A percentile compares a stretch with the other conserved stretches of the same genome.
These are phyloP conservation scores for Beauveria medogensis DNA, from an alignment of 2,329 filamentous ascomycete species.

Conservation along the genomic window DNA sequence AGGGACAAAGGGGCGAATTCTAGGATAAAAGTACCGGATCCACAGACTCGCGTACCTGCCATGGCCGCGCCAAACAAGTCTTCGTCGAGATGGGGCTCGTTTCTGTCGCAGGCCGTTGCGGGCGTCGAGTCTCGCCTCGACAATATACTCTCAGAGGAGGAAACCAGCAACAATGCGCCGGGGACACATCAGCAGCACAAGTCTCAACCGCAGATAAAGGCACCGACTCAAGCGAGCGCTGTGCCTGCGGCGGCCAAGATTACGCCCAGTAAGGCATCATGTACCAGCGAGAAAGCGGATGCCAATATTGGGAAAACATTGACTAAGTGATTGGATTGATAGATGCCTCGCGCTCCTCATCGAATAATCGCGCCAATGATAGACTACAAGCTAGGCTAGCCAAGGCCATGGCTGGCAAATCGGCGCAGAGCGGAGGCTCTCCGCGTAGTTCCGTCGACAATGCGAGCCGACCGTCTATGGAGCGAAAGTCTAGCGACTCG, in stretches of 20 bases:
- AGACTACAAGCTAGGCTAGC: slow-evolving; percentile 84
- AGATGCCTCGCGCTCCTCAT: slow-evolving; percentile 56
- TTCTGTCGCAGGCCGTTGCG: slow-evolving; percentile 84
- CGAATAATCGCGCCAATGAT: slow-evolving; percentile 60
- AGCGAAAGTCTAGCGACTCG: slow-evolving; percentile 23
- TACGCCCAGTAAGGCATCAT: slow-evolving; percentile 22
- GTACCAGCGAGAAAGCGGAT: background rate
- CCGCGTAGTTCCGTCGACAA: slow-evolving; percentile 31
- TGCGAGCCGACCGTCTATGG: slow-evolving; percentile 20
- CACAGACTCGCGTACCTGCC: slow-evolving; percentile 11
- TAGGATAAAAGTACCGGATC: background rate
- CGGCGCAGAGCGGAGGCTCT: slow-evolving; percentile 23
- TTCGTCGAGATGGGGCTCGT: slow-evolving; percentile 64
- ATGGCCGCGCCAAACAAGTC: slow-evolving; percentile 43
- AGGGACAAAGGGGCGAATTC: background rate
- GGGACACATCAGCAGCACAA: slow-evolving; percentile 23
- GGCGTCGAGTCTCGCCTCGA: slow-evolving; percentile 91
- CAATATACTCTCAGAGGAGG: slow-evolving; percentile 78
- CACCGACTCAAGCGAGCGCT: slow-evolving; percentile 8
- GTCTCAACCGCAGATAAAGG: slow-evolving; percentile 19
- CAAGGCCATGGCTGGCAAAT: slow-evolving; percentile 73
- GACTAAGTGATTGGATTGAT: background rate
- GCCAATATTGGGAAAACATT: background rate
- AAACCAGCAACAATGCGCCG: slow-evolving; percentile 31
- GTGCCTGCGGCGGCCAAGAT: slow-evolving; percentile 21